These are phyloP conservation scores for Wickerhamiella galacta DNA, from an alignment of 805 yeast genomes.

Conservation along the genomic window DNA sequence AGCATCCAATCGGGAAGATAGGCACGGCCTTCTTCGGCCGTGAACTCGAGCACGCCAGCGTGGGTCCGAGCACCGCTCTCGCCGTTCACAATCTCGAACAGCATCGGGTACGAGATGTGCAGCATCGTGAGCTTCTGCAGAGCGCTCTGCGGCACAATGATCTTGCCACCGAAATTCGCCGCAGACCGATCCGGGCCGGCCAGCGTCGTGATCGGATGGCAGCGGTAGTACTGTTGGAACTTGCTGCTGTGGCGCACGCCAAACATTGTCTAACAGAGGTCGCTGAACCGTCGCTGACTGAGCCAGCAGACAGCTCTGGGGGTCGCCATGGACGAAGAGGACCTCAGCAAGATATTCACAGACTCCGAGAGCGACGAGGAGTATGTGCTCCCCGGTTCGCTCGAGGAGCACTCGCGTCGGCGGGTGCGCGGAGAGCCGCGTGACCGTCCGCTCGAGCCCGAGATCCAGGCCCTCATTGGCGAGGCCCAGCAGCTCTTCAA, in stretches of 20 bases:
- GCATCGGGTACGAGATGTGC: constrained; percentile 91
- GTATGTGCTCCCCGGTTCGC: constrained; percentile 1
- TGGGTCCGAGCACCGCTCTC: constrained; percentile 47
- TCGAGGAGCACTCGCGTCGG: constrained; percentile 1
- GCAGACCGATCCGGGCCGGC: constrained; percentile 48
- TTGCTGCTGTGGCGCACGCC: no score
- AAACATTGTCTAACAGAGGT: no score
- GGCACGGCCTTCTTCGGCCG: constrained; percentile 92
- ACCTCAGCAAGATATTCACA: constrained; percentile 15
- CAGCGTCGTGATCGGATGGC: constrained; percentile 87
- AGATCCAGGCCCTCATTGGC: constrained; percentile 12
- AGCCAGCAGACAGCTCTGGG: no score
- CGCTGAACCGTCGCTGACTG: no score
- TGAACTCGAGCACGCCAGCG: constrained; percentile 89
- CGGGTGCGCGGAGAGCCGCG: no score
- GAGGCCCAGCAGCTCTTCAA: constrained; percentile 12
- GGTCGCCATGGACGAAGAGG: constrained; percentile 4
- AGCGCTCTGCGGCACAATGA: constrained; percentile 86
- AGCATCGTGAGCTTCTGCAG: constrained; percentile 72
- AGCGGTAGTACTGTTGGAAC: constrained; percentile 82
- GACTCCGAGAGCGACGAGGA: constrained; percentile 35
- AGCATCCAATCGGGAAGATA: constrained; percentile 97
- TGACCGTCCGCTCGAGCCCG: constrained; percentile 11
- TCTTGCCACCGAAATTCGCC: constrained; percentile 89
- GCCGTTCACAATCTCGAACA: constrained; percentile 63